Conservation (phyloP, 805 yeast species). For the Saccharomycodes ludwigii region DNA sequence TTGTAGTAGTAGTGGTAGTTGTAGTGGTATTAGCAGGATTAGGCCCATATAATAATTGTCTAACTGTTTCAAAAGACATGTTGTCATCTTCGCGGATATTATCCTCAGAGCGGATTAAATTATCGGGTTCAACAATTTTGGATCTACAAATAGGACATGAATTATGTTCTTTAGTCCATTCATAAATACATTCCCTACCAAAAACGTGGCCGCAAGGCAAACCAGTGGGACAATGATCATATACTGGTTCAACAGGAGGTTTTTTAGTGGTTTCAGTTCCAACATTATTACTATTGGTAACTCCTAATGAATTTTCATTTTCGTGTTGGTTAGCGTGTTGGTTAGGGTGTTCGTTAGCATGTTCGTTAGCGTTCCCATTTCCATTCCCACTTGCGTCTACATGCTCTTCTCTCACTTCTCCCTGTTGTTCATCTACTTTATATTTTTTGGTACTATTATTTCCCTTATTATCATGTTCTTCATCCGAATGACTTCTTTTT, state of each 20-base stretch:
- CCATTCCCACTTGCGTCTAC: conserved; percentile 4
- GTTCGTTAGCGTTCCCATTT: neutral
- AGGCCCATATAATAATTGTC: conserved; percentile 14
- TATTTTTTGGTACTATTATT: neutral
- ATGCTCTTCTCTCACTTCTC: conserved; percentile 5
- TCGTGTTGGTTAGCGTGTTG: neutral
- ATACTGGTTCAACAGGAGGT: conserved; percentile 10
- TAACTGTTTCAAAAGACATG: conserved; percentile 18
- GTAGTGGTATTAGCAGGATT: conserved; percentile 4
- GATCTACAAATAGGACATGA: conserved; percentile 83
- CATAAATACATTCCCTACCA: conserved; percentile 73
- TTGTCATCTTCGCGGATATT: too few species aligned
- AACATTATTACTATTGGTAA: conserved; percentile 1
- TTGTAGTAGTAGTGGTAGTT: conserved; percentile 1
- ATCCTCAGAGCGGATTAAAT: too few species aligned
- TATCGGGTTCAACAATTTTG: conserved; percentile 21
- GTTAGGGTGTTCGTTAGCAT: conserved; percentile 2
- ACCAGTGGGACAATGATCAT: conserved; percentile 50
- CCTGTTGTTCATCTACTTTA: too few species aligned
- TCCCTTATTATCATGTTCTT: neutral
- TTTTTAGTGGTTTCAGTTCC: neutral
- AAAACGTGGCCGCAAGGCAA: conserved; percentile 83
- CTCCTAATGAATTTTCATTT: conserved; percentile 4
- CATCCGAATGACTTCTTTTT: conserved; percentile 1
- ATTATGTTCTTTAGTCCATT: conserved; percentile 66